These are phyloP conservation scores for Ascoidea tarda DNA, from an alignment of 805 yeast genomes.

Conservation along the genomic window DNA sequence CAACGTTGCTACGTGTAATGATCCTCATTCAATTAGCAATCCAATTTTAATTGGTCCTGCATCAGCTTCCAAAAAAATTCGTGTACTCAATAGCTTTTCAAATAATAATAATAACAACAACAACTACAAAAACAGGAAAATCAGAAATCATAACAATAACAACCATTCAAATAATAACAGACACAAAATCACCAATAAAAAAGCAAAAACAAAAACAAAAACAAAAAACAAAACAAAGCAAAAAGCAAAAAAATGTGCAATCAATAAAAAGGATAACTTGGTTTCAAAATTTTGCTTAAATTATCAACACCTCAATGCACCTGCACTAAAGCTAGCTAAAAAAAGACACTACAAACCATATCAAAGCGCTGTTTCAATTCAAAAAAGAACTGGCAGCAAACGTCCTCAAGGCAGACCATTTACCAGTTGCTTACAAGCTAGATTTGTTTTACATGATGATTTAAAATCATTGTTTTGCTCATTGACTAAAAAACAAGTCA, in stretches of 20 bases:
- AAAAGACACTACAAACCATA: conserved; percentile 7
- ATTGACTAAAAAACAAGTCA: conserved; percentile 14
- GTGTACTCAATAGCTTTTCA: not conserved
- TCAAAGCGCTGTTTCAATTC: conserved; percentile 4
- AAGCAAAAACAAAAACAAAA: too few species aligned
- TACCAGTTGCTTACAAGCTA: conserved; percentile 15
- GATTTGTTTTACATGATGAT: conserved; percentile 17
- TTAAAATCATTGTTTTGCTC: conserved; percentile 14
- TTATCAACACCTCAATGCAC: not conserved
- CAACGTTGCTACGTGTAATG: not conserved
- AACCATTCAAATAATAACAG: too few species aligned
- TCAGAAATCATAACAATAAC: not conserved
- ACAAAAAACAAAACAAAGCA: too few species aligned
- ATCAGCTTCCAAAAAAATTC: not conserved
- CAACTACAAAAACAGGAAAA: not conserved
- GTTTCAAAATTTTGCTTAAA: not conserved
- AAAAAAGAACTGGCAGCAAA: conserved; percentile 6
- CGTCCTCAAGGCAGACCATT: conserved; percentile 24
- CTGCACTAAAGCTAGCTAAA: conserved; percentile 3
- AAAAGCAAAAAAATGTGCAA: too few species aligned
- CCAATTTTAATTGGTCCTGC: not conserved
- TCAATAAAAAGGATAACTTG: not conserved
- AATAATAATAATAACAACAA: too few species aligned
- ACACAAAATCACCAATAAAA: not conserved
- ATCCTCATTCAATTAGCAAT: not conserved